Conservation (phyloP, 1,284 basidiomycete genomes). For the Trichosporon ovoides region DNA sequence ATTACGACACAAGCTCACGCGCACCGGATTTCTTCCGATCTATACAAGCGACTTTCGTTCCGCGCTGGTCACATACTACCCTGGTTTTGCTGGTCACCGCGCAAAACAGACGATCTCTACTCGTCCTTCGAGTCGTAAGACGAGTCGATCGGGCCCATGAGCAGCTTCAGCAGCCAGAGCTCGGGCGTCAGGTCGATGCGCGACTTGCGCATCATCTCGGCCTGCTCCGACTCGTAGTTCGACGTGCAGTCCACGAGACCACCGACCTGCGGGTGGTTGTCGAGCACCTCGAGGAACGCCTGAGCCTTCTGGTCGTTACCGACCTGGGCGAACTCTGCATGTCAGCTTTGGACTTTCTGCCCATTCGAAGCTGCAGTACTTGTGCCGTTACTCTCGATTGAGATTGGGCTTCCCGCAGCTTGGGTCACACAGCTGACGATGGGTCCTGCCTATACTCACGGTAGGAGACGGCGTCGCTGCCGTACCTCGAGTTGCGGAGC, state of each 20-base stretch:
- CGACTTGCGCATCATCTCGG: constrained; percentile 46
- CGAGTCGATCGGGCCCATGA: constrained; percentile 37
- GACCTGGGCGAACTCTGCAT: constrained; percentile 51
- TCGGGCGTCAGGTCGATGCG: constrained; percentile 24
- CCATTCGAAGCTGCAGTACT: too few species aligned
- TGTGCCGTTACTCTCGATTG: too few species aligned
- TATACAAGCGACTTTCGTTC: too few species aligned
- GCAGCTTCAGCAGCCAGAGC: constrained; percentile 45
- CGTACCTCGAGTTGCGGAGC: constrained; percentile 46
- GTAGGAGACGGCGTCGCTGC: constrained; percentile 49
- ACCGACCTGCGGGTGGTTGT: constrained; percentile 50
- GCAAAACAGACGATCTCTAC: too few species aligned
- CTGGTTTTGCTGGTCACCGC: too few species aligned
- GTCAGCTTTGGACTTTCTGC: too few species aligned
- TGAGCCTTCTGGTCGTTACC: constrained; percentile 50
- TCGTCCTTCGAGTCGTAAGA: constrained; percentile 43
- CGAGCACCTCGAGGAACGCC: constrained; percentile 50
- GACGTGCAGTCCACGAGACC: constrained; percentile 48
- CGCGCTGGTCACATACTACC: too few species aligned
- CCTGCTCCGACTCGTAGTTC: constrained; percentile 49
- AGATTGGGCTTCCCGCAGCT: too few species aligned
- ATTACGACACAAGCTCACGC: too few species aligned
- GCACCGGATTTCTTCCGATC: too few species aligned
- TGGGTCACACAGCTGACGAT: too few species aligned
- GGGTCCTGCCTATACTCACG: too few species aligned